These are phyloP conservation scores for Myxozyma neglecta DNA, from an alignment of 805 yeast genomes.

Conservation along the genomic window DNA sequence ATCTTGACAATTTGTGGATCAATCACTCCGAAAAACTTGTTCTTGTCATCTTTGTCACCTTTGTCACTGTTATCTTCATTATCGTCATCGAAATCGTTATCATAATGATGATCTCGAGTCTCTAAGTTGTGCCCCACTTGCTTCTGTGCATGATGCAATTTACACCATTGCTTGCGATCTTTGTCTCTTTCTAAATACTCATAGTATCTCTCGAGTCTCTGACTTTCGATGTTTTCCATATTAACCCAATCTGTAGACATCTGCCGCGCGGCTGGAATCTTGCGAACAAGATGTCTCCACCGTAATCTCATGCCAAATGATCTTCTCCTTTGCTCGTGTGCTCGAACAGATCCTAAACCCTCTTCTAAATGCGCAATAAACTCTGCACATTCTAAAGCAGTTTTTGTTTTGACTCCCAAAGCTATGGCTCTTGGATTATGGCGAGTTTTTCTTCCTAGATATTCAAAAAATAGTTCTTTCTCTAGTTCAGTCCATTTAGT, in stretches of 20 bases:
- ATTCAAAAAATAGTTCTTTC: conserved; percentile 24
- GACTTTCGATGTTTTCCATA: conserved; percentile 24
- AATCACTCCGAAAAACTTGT: no score
- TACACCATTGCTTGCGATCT: conserved; percentile 14
- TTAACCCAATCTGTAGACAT: conserved; percentile 26
- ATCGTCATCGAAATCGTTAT: neutral
- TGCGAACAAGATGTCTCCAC: conserved; percentile 16
- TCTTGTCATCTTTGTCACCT: no score
- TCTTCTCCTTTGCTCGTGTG: conserved; percentile 15
- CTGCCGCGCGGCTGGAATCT: conserved; percentile 23
- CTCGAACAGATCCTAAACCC: conserved; percentile 5
- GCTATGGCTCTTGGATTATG: conserved; percentile 28
- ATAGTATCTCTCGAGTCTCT: conserved; percentile 11
- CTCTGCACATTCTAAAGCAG: conserved; percentile 25
- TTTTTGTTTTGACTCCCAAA: conserved; percentile 17
- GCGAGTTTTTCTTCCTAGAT: conserved; percentile 20
- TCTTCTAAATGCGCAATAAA: conserved; percentile 16
- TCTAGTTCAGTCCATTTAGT: conserved; percentile 24
- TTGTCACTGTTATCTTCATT: neutral
- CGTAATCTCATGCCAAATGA: conserved; percentile 15
- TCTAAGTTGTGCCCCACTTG: no score
- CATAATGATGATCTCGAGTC: neutral
- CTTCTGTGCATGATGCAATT: neutral
- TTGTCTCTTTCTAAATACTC: conserved; percentile 6
- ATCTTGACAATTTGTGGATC: neutral